phyloP scores from a whole-genome alignment of 176 grass and related monocot genomes.

The Avena sativa region DNA sequence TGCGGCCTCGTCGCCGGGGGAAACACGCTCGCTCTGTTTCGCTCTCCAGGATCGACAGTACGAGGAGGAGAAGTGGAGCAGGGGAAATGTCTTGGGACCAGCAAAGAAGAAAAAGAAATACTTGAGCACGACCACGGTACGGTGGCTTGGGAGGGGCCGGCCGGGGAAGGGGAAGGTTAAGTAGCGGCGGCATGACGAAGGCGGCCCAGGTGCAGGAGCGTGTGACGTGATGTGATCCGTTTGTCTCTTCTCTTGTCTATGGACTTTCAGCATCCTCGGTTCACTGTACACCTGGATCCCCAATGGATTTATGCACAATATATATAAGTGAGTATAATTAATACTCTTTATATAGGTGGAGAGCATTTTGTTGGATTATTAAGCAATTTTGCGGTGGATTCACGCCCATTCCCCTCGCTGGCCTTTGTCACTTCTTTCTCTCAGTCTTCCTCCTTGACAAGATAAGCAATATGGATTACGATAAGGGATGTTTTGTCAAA shows the following conservation, averaged over 20 bases:
- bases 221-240: conserved; percentile 18
- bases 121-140: conserved; percentile 3
- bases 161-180: conserved; percentile 40
- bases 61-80: conserved; percentile 42
- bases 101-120: background rate
- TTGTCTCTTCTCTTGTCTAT: conserved; percentile 22
- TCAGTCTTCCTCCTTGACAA: too few relatives aligned
- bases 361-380: too few relatives aligned
- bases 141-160: conserved; percentile 32
- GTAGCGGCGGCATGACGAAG: conserved; percentile 32
- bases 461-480: too few relatives aligned
- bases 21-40: background rate
- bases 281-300: conserved; percentile 20
- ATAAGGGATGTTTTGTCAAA: too few relatives aligned
- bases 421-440: too few relatives aligned
- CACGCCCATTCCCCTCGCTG: too few relatives aligned
- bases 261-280: background rate
- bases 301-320: background rate
- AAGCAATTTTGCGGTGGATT: too few relatives aligned
- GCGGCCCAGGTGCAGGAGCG: conserved; percentile 8
- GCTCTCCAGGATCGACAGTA: conserved; percentile 18
- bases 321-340: too few relatives aligned
- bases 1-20: conserved; percentile 28
- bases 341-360: too few relatives aligned
- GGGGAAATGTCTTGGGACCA: conserved; percentile 32